Conservation (phyloP, 2,329 filamentous ascomycete species). For the Neonectria punicea region DNA sequence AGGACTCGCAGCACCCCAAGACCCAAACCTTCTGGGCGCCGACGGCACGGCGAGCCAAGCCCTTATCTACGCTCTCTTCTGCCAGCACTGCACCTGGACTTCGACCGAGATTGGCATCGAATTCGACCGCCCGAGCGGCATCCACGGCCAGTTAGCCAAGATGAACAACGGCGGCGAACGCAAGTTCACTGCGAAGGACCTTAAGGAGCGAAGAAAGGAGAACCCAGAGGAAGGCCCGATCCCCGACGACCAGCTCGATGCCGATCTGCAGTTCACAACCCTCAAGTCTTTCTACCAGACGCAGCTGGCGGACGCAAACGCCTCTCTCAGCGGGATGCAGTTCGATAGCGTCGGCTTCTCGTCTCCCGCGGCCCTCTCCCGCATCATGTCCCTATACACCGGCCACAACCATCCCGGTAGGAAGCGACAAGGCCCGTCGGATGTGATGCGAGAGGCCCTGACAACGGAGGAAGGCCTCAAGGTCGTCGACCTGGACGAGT, state of each 20-base stretch:
- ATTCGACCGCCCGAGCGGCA: slow-evolving; percentile 89
- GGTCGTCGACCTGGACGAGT: slow-evolving; percentile 70
- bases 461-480: slow-evolving; percentile 77
- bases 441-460: slow-evolving; percentile 83
- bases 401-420: slow-evolving; percentile 70
- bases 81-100: slow-evolving; percentile 93
- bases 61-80: slow-evolving; percentile 80
- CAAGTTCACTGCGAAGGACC: slow-evolving; percentile 61
- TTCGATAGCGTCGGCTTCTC: slow-evolving; percentile 63
- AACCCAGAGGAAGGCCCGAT: slow-evolving; percentile 51
- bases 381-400: slow-evolving; percentile 93
- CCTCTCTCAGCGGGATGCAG: slow-evolving; percentile 60
- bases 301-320: slow-evolving; percentile 74
- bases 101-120: slow-evolving; percentile 89
- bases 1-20: slow-evolving; percentile 69
- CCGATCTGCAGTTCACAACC: slow-evolving; percentile 78
- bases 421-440: slow-evolving; percentile 73
- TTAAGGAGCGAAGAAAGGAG: slow-evolving; percentile 63
- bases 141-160: slow-evolving; percentile 81
- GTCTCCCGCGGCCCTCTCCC: slow-evolving; percentile 83
- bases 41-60: slow-evolving; percentile 48
- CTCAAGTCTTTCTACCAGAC: slow-evolving; percentile 84
- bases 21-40: slow-evolving; percentile 56
- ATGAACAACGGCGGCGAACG: slow-evolving; percentile 70
- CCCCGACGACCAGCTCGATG: slow-evolving; percentile 62